Evolutionary conservation across 768 basidiomycete genomes (phyloP).

Genomic region (Scleroderma bovista): DNA sequence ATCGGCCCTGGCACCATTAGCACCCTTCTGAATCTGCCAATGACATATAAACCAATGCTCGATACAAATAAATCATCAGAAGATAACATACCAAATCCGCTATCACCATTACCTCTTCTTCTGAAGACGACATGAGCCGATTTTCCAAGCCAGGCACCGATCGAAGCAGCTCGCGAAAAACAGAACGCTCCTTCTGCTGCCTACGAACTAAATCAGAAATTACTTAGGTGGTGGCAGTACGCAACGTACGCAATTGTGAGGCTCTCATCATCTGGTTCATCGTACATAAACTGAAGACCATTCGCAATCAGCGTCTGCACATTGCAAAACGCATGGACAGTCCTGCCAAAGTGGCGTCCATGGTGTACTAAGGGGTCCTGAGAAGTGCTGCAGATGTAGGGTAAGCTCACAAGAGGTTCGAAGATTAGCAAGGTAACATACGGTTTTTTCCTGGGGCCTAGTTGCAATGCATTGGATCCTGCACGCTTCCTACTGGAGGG

Average conservation of each 20-base stretch:
- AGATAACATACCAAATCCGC: constrained; percentile 12
- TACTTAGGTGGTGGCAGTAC: not conserved
- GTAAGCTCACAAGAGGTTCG: not conserved
- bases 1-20: constrained; percentile 12
- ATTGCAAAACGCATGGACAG: constrained; percentile 16
- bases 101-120: constrained; percentile 10
- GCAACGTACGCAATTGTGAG: not conserved
- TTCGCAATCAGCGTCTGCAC: constrained; percentile 15
- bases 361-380: constrained; percentile 17
- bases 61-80: too few species aligned
- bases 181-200: not conserved
- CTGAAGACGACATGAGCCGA: constrained; percentile 5
- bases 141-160: constrained; percentile 12
- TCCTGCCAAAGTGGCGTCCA: constrained; percentile 17
- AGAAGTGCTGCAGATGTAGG: not conserved
- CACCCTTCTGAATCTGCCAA: constrained; percentile 22
- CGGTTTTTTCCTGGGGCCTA: not conserved
- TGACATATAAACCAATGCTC: not conserved
- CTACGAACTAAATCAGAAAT: not conserved
- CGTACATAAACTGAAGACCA: not conserved
- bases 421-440: not conserved
- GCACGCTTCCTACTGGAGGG: too few species aligned
- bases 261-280: not conserved
- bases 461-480: not conserved
- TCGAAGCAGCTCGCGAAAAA: constrained; percentile 11